Base-by-base conservation (phyloP, 805 yeast genomes). In the Starmerella stellata region DNA sequence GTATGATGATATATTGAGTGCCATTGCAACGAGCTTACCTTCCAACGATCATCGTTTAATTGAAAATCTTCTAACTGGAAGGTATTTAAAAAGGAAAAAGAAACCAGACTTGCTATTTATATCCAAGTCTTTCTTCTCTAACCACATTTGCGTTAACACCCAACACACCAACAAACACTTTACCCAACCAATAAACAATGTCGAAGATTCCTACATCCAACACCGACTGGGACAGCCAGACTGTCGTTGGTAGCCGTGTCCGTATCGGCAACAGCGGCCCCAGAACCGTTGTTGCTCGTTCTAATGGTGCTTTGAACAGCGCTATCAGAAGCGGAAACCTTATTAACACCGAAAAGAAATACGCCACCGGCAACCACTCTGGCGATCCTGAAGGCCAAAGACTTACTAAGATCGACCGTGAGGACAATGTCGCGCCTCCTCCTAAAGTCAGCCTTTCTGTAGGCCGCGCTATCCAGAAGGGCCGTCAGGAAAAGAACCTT, bases 271-370 rank as follows among this genome's bases (percentile, higher is more conserved):
- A 47, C 40, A 79, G 81, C 42, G 94, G 92, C 28, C 94, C 95
- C 50, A 73, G 82, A 56, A 75, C 78, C 48, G 68, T 66, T 28
- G 94, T 85, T 30, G 92, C 94, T 35, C 76, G 75, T 56, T 66
- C 87, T 11, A 65, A 69, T 38, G 71, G 77, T 34, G 79, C 77
- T 53, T 66, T 90, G 55, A 90, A 90, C 58, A 93, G 82, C 21
- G 98, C 98, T 38, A 76, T 93, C 66, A 77, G 98, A 68, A 59
- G 76, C 18, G 98, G 98, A 47, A 69, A 73, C 39, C 87, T 90
- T 39, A 69, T 90, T 29, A 73, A 92, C 33, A 85, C 85, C 33
- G 98, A 87, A 59, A 87, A 87, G 73, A 90, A 87, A 62, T 90
- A 79, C 61, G 78, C 78, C 38, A 59, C 69, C 20, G 64, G 75